A percentile compares a stretch with the other conserved stretches of the same genome.
phyloP scores from a whole-genome alignment of 139 green algal species.

The Chlorella sp. region DNA sequence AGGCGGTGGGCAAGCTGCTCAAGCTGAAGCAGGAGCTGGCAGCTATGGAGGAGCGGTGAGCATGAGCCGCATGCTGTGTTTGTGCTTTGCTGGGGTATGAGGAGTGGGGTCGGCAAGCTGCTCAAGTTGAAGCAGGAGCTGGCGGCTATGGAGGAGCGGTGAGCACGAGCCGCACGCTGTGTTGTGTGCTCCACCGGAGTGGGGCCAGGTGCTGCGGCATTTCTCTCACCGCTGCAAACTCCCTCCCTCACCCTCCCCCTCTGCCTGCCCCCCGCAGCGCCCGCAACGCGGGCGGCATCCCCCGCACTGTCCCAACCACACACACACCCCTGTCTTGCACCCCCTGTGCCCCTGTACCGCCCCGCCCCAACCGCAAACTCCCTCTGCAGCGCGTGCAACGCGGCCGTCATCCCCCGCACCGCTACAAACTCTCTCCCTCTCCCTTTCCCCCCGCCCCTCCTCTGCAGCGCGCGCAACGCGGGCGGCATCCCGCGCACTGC shows the following conservation, averaged over 20 bases:
- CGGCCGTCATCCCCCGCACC: constrained; percentile 50
- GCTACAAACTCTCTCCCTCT: not conserved
- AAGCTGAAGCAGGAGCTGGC: constrained; percentile 76
- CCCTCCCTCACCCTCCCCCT: no score
- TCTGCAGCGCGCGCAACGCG: constrained; percentile 38
- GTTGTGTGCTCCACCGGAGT: no score
- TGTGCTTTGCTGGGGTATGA: not conserved
- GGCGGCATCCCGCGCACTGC: constrained; percentile 55
- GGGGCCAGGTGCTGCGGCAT: no score
- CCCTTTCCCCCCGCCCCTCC: not conserved
- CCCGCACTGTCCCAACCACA: no score
- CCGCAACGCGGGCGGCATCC: no score
- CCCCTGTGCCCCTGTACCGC: no score
- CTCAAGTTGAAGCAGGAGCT: not conserved
- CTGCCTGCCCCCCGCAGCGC: no score
- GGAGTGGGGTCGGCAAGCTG: not conserved
- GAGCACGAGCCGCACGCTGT: no score
- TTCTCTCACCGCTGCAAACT: no score
- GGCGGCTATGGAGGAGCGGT: no score
- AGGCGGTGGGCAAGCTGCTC: constrained; percentile 59
- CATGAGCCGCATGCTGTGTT: no score
- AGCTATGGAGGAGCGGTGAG: constrained; percentile 55
- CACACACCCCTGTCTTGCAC: no score
- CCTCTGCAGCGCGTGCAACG: constrained; percentile 36
- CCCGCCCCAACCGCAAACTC: not conserved